These are phyloP conservation scores for Alloascoidea africana DNA, from an alignment of 805 yeast genomes.

Conservation along the genomic window DNA sequence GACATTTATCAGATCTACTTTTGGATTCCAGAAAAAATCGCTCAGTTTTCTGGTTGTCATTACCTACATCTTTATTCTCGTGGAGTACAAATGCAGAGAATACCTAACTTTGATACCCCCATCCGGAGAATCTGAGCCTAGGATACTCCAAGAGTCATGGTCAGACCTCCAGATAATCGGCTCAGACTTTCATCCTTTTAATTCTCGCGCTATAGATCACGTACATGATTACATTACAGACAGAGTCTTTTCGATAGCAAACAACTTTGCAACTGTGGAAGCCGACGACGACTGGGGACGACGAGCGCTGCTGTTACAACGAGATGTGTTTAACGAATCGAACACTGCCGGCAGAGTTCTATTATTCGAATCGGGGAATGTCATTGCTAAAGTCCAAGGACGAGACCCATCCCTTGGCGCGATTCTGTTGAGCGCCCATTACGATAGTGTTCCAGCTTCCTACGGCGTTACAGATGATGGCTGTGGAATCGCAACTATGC, in stretches of 20 bases:
- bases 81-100: slow-evolving; percentile 3
- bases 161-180: slow-evolving; percentile 57
- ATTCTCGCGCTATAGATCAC: slow-evolving; percentile 58
- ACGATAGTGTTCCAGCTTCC: slow-evolving; percentile 77
- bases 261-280: slow-evolving; percentile 17
- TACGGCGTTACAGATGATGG: slow-evolving; percentile 91
- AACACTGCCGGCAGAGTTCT: slow-evolving; percentile 31
- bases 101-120: slow-evolving; percentile 5
- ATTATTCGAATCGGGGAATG: slow-evolving; percentile 74
- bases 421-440: slow-evolving; percentile 70
- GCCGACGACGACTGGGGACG: slow-evolving; percentile 25
- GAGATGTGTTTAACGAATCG: slow-evolving; percentile 28
- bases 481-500: slow-evolving; percentile 67
- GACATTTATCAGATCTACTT: slow-evolving; percentile 8
- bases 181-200: slow-evolving; percentile 57
- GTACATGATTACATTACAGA: slow-evolving; percentile 52
- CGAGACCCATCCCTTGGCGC: slow-evolving; percentile 42
- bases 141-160: slow-evolving; percentile 33
- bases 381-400: slow-evolving; percentile 67
- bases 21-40: slow-evolving; percentile 11
- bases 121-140: slow-evolving; percentile 9
- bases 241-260: slow-evolving; percentile 25
- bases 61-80: slow-evolving; percentile 5
- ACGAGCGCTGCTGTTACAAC: slow-evolving; percentile 32
- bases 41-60: slow-evolving; percentile 10